Base-by-base conservation (phyloP, 2,329 filamentous ascomycete species). In the Pseudogymnoascus sp. region DNA sequence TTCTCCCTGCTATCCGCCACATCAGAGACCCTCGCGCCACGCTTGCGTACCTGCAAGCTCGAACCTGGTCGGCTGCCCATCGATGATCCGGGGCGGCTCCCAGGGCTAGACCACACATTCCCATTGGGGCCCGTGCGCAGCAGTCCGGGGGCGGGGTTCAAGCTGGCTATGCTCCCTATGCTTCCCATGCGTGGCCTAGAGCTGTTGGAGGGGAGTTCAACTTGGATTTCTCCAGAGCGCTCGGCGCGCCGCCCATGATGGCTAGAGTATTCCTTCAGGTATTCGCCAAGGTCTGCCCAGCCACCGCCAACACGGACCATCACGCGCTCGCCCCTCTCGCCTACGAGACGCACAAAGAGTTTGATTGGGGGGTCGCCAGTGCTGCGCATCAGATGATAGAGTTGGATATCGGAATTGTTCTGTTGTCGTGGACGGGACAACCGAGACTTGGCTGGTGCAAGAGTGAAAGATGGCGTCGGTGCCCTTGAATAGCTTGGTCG, bases 291-390 rank as follows among this genome's bases (percentile, higher is more conserved):
- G 74, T 99, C 94, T 12, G 92, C 92, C 94, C 94, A 99, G n/a
- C 94, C 94, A 64, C 94, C 94, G 11, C 94, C 94, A 11, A 99
- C 93, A 37, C 94, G 89, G 6, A 99, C 94, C 94, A 99, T 97
- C 65, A 97, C 92, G 60, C 94, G 86, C 74, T 97, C 92, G 14
- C 90, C 91, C 63, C 86, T 82, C 73, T 96, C 92, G 59, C 94
- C 94, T 2, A 99, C 92, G 1, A 92, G 87, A 14, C 94, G 89
- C 61, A 99, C 92, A 70, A 95, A 96, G 4, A 99, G 83, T 75
- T 97, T 97, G 72, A 97, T 92, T 0, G 94, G 94, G 11, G 91
- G 85, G 66, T 94, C 88, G 63, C 90, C 90, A 37, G 88, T 91
- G 16, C 89, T 87, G 58, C 92, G 86, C 12, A 91, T 91, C 38